A percentile compares a stretch with the other conserved stretches of the same genome.
Conservation (phyloP, 2,329 filamentous ascomycete species). For the Aspergillus hiratsukae region DNA sequence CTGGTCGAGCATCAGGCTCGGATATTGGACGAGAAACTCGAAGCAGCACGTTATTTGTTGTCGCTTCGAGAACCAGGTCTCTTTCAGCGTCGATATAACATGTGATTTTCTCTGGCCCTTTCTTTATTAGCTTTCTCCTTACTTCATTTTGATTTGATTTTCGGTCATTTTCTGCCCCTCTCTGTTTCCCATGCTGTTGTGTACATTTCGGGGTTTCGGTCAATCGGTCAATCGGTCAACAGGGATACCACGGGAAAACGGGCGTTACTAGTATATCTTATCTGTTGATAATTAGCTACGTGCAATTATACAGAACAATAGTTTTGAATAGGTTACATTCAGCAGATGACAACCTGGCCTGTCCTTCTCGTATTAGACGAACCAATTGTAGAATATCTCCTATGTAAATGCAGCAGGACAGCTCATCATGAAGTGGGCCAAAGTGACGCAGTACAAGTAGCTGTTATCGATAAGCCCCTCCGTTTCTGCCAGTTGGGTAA, state of each 20-base stretch:
- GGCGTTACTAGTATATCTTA: neutral
- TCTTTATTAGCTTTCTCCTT: neutral
- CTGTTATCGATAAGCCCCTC: conserved; percentile 21
- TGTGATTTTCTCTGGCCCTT: neutral
- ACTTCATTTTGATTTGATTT: conserved; percentile 2
- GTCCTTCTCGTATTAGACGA: neutral
- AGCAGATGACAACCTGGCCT: neutral
- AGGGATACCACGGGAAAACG: neutral
- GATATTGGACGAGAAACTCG: conserved; percentile 18
- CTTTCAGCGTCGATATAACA: conserved; percentile 11
- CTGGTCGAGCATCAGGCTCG: conserved; percentile 16
- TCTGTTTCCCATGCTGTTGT: conserved; percentile 1
- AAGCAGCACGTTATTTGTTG: conserved; percentile 11
- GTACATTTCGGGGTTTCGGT: conserved; percentile 2
- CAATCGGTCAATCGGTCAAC: conserved; percentile 4
- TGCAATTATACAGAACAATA: neutral
- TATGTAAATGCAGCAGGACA: neutral
- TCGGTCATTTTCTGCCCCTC: neutral
- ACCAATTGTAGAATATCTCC: neutral
- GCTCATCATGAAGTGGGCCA: neutral
- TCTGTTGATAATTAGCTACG: neutral
- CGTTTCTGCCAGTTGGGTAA: conserved; percentile 1
- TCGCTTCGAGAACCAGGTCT: conserved; percentile 14
- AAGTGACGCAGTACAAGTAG: neutral
- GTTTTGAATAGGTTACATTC: neutral